Base-by-base conservation (phyloP, 1,284 basidiomycete species). In the Ceratobasidium sp. region DNA sequence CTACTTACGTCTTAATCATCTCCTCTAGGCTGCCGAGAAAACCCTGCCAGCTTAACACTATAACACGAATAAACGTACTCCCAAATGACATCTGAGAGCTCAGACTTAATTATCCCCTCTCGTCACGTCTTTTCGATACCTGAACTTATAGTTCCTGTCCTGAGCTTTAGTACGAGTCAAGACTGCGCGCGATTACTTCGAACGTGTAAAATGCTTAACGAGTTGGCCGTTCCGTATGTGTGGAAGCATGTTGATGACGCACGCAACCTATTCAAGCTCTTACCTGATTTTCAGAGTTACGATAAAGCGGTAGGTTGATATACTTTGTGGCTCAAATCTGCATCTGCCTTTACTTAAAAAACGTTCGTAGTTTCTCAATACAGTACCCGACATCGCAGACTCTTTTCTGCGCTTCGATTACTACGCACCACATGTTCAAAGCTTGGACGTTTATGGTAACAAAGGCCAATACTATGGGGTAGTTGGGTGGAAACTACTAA, bases 361-460 rank as follows among this genome's bases (percentile, higher is more conserved):
- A 23, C n/a, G 51, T 26, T n/a, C n/a, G n/a, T 53, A 53, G 51
- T 23, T 53, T 26, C 51, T 23, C 6, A n/a, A 7, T n/a, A 37
- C n/a, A n/a, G n/a, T n/a, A n/a, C n/a, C n/a, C n/a, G n/a, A n/a
- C n/a, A n/a, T n/a, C n/a, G n/a, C n/a, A n/a, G 20, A 37, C n/a
- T 28, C 35, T 10, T 61, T 61, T 37, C 26, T 28, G 26, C 65
- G 65, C 20, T 67, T 67, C 13, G 65, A 67, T 49, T 15, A 54
- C 33, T 67, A 67, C 31, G 65, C 65, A n/a, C 31, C 65, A 10
- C 49, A 67, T 17, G 65, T 67, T n/a, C 33, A 35, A 31, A 23
- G 33, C 33, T 23, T 67, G n/a, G 49, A 54, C 17, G 31, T 67
- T 20, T 53, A 35, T 23, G 65, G 65, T n/a, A 31, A 15, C 23